A percentile compares a stretch with the other conserved stretches of the same genome.
These are phyloP conservation scores for Lasiodiplodia hormozganensis DNA, from an alignment of 2,329 filamentous ascomycete genomes.

Conservation along the genomic window DNA sequence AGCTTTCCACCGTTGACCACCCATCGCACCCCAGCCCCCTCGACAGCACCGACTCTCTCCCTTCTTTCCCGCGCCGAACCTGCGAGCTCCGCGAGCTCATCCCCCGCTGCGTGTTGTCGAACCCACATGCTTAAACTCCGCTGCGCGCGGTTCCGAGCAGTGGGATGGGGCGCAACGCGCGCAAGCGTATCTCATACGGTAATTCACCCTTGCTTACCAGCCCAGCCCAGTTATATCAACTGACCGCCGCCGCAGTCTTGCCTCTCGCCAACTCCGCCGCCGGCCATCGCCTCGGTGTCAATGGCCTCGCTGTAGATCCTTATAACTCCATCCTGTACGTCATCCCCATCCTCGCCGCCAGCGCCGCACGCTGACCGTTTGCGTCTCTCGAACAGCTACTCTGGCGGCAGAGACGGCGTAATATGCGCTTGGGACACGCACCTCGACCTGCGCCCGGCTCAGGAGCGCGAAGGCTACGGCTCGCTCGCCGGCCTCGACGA, in stretches of 20 bases:
- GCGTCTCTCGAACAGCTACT: constrained; percentile 70
- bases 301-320: constrained; percentile 87
- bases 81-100: background rate
- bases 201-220: constrained; percentile 34
- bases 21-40: constrained; percentile 3
- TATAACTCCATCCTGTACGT: constrained; percentile 84
- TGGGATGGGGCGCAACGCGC: constrained; percentile 58
- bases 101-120: constrained; percentile 1
- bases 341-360: constrained; percentile 19
- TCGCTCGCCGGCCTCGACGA: constrained; percentile 38
- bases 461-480: constrained; percentile 44
- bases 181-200: constrained; percentile 63
- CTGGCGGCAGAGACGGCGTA: constrained; percentile 91
- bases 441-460: constrained; percentile 64
- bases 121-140: constrained; percentile 16
- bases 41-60: background rate
- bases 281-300: constrained; percentile 92
- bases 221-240: constrained; percentile 27
- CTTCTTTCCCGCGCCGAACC: background rate
- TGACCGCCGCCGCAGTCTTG: constrained; percentile 61
- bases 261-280: constrained; percentile 76
- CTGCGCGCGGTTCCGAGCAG: constrained; percentile 22
- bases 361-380: constrained; percentile 17
- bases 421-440: constrained; percentile 95
- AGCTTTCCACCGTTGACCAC: background rate